These are phyloP conservation scores for Verticillium isaacii DNA, from an alignment of 2,329 filamentous ascomycete genomes.

Conservation along the genomic window DNA sequence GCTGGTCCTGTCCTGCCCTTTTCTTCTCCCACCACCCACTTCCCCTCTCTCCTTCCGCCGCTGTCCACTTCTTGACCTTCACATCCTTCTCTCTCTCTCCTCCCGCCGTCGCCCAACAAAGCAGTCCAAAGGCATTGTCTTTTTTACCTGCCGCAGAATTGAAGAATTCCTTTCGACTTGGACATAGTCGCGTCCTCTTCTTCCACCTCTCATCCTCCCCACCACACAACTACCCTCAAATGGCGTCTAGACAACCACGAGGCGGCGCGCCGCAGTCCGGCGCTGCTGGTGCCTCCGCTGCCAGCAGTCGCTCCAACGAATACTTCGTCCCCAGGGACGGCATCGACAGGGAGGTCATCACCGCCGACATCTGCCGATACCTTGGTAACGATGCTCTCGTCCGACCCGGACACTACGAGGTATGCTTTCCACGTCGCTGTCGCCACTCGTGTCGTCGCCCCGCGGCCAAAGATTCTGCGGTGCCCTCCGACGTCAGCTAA, in stretches of 20 bases:
- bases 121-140: neutral
- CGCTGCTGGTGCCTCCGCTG: slow-evolving; percentile 27
- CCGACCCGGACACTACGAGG: slow-evolving; percentile 69
- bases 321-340: slow-evolving; percentile 78
- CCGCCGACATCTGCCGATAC: slow-evolving; percentile 79
- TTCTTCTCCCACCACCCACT: slow-evolving; percentile 21
- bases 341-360: slow-evolving; percentile 80
- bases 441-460: neutral
- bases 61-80: slow-evolving; percentile 19
- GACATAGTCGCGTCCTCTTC: slow-evolving; percentile 7
- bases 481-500: neutral
- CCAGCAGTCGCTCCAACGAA: slow-evolving; percentile 60
- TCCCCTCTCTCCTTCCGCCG: slow-evolving; percentile 16
- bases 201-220: slow-evolving; percentile 15
- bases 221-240: slow-evolving; percentile 18
- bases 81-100: slow-evolving; percentile 13
- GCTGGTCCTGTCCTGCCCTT: slow-evolving; percentile 9
- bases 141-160: slow-evolving; percentile 10
- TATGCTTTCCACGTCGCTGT: slow-evolving; percentile 31
- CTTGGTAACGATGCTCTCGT: slow-evolving; percentile 78
- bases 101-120: slow-evolving; percentile 5
- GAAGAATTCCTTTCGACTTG: neutral
- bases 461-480: neutral
- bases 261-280: slow-evolving; percentile 24
- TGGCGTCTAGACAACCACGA: slow-evolving; percentile 36